Evolutionary conservation across 2,329 filamentous ascomycete genomes (phyloP).

Genomic region (Arthrobotrys sinensis): DNA sequence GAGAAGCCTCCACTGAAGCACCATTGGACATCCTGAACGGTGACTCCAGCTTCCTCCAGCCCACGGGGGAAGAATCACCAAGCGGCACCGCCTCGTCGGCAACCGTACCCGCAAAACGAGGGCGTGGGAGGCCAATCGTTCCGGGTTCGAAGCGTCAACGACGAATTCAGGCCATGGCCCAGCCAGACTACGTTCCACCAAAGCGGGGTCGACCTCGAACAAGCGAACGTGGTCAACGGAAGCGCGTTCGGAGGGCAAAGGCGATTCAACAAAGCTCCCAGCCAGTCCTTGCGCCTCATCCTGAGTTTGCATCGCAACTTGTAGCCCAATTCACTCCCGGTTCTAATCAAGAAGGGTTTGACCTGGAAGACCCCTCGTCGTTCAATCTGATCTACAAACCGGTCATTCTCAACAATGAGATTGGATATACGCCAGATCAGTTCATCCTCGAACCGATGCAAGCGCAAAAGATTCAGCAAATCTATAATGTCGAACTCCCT

Average conservation of each 20-base stretch:
- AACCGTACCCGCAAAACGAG: conserved; percentile 22
- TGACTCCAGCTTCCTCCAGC: background rate
- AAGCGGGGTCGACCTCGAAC: conserved; percentile 55
- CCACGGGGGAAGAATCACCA: background rate
- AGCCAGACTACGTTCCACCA: conserved; percentile 57
- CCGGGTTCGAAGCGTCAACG: conserved; percentile 54
- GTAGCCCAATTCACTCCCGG: background rate
- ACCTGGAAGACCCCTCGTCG: background rate
- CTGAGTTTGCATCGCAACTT: background rate
- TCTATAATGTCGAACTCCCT: conserved; percentile 38
- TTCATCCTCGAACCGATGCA: conserved; percentile 43
- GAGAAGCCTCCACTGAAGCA: background rate
- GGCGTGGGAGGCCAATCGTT: conserved; percentile 55
- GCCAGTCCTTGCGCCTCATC: background rate
- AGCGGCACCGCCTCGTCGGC: background rate
- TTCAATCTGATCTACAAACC: conserved; percentile 22
- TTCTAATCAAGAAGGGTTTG: too few species aligned
- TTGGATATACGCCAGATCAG: conserved; percentile 47
- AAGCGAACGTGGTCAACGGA: conserved; percentile 42
- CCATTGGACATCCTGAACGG: background rate
- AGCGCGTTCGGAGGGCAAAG: conserved; percentile 36
- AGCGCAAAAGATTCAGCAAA: conserved; percentile 47
- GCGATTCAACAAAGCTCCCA: background rate
- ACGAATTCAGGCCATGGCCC: conserved; percentile 53
- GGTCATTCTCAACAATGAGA: conserved; percentile 22